phyloP scores from a whole-genome alignment of 1,284 basidiomycete species.

The Cerrena zonata region DNA sequence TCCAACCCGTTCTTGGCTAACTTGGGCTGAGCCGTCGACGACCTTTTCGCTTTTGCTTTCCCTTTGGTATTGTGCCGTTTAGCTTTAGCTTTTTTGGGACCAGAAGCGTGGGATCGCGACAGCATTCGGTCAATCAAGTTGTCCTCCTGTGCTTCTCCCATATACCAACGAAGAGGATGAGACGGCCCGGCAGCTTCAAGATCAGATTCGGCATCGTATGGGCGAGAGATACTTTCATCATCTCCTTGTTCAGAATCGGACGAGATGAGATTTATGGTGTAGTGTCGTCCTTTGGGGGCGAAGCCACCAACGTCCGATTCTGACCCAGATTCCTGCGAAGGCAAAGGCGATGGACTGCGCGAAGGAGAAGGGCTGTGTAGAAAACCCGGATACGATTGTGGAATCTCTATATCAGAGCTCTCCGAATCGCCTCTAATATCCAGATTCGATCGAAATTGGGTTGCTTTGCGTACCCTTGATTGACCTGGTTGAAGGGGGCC shows the following conservation, averaged over 20 bases:
- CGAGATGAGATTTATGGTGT: background rate
- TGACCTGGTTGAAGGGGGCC: conserved; percentile 22
- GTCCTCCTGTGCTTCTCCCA: conserved; percentile 12
- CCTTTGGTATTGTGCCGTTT: background rate
- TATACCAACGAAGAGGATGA: conserved; percentile 5
- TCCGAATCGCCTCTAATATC: conserved; percentile 25
- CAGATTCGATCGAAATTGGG: conserved; percentile 6
- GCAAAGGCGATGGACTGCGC: background rate
- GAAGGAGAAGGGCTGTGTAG: background rate
- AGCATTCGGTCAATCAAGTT: conserved; percentile 26
- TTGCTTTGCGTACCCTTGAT: conserved; percentile 15
- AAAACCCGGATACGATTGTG: background rate
- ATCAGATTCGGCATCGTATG: background rate
- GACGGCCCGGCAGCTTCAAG: background rate
- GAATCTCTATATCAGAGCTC: conserved; percentile 20
- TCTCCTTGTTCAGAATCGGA: background rate
- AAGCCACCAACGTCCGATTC: background rate
- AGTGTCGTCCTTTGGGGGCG: background rate
- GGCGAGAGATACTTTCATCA: background rate
- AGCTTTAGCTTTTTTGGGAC: background rate
- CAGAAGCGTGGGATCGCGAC: conserved; percentile 16
- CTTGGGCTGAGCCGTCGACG: background rate
- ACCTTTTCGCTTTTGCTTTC: conserved; percentile 7
- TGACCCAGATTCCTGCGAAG: background rate
- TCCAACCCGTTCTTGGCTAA: background rate